Evolutionary conservation across 495 filamentous ascomycete species (phyloP).

Genomic region (Hyaloscypha hepaticicola): DNA sequence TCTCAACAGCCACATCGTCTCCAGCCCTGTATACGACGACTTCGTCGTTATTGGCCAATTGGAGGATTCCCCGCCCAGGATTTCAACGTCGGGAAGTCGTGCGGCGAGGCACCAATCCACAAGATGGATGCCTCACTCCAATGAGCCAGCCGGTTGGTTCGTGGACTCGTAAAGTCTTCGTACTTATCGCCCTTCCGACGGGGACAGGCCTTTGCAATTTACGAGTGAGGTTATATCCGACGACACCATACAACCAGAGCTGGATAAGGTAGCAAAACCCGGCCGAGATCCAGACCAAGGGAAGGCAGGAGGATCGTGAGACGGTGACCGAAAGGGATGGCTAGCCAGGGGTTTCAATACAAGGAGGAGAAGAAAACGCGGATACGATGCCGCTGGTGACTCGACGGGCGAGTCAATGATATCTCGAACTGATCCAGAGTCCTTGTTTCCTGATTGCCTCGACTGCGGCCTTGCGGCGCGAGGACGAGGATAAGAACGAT

Average conservation of each 20-base stretch:
- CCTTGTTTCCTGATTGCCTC: not conserved
- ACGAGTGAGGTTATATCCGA: not conserved
- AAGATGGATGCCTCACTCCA: not conserved
- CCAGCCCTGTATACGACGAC: conserved; percentile 3
- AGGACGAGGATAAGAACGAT: not conserved
- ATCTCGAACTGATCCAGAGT: not conserved
- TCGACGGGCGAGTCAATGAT: not conserved
- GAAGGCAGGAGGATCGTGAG: too few relatives aligned
- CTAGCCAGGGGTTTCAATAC: not conserved
- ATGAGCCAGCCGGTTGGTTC: too few relatives aligned
- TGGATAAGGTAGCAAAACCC: too few relatives aligned
- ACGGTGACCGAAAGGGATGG: not conserved
- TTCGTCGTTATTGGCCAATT: not conserved
- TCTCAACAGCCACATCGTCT: conserved; percentile 1
- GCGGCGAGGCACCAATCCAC: not conserved
- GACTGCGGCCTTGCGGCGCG: not conserved
- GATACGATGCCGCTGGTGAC: not conserved
- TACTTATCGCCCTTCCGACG: not conserved
- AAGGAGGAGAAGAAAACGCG: not conserved
- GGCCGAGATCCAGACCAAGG: too few relatives aligned
- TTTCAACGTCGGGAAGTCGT: not conserved
- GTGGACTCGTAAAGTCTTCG: not conserved
- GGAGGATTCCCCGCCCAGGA: not conserved
- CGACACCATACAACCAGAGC: not conserved
- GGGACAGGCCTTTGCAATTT: not conserved